Conservation (phyloP, 2,329 filamentous ascomycete species). For the Fusarium lyarnte region DNA sequence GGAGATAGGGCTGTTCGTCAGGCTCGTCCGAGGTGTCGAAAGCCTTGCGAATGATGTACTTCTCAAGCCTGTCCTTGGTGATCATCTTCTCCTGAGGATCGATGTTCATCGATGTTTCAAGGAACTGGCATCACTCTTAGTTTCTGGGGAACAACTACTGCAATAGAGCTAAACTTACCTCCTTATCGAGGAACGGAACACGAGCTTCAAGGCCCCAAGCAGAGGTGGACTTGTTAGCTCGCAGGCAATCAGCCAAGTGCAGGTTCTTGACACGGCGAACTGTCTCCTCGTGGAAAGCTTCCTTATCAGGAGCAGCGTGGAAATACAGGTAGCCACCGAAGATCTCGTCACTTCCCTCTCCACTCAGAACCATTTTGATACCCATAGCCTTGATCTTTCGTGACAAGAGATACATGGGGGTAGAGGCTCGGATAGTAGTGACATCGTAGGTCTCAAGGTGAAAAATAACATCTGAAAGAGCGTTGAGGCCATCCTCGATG, state of each 20-base stretch:
- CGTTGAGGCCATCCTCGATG: constrained; percentile 95
- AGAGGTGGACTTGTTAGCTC: constrained; percentile 98
- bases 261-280: constrained; percentile 96
- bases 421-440: constrained; percentile 97
- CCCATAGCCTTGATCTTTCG: constrained; percentile 99
- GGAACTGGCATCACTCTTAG: constrained; percentile 67
- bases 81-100: constrained; percentile 98
- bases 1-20: constrained; percentile 84
- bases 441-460: constrained; percentile 98
- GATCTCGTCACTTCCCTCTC: constrained; percentile 97
- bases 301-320: constrained; percentile 89
- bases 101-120: constrained; percentile 91
- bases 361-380: constrained; percentile 98
- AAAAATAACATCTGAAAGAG: constrained; percentile 96
- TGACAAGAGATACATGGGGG: constrained; percentile 96
- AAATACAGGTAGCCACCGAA: constrained; percentile 99
- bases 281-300: constrained; percentile 95
- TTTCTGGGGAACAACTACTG: background rate
- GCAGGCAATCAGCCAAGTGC: constrained; percentile 93
- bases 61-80: constrained; percentile 87
- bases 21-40: constrained; percentile 94
- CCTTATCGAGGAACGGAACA: constrained; percentile 97
- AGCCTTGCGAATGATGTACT: constrained; percentile 97
- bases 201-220: constrained; percentile 98
- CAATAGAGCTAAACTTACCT: constrained; percentile 57